Conservation (phyloP, 805 yeast species). For the Teunomyces atbi region DNA sequence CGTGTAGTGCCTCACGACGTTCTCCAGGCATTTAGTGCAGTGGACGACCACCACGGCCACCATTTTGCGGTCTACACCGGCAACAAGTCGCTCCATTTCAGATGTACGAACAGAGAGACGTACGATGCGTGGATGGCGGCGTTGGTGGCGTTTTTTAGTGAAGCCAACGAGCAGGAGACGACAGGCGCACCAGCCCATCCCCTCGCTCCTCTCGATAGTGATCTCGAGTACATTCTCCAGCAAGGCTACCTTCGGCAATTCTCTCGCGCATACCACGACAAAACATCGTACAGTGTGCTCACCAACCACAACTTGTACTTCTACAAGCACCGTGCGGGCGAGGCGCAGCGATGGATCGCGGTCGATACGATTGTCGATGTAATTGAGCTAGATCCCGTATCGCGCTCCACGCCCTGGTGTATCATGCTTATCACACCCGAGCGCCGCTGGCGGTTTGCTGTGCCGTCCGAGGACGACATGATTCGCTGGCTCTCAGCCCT, state of each 20-base stretch:
- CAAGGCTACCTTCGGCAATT: conserved; percentile 43
- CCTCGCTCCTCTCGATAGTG: conserved; percentile 4
- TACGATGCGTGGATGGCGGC: conserved; percentile 17
- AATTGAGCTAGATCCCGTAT: conserved; percentile 49
- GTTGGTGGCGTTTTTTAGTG: conserved; percentile 6
- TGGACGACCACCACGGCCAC: conserved; percentile 13
- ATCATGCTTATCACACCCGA: conserved; percentile 45
- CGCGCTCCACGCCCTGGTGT: conserved; percentile 44
- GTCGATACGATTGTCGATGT: conserved; percentile 41
- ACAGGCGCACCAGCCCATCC: neutral
- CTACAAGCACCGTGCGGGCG: conserved; percentile 29
- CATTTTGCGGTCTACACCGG: conserved; percentile 25
- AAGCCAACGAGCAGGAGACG: conserved; percentile 9
- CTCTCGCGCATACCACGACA: conserved; percentile 46
- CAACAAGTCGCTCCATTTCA: conserved; percentile 20
- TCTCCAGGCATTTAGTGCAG: conserved; percentile 18
- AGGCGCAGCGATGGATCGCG: conserved; percentile 29
- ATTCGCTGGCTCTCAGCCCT: conserved; percentile 49
- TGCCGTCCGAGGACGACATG: conserved; percentile 44
- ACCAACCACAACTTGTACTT: conserved; percentile 41
- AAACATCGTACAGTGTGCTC: conserved; percentile 39
- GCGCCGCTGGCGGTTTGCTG: conserved; percentile 42
- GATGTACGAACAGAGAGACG: conserved; percentile 9
- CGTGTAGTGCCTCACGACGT: conserved; percentile 26
- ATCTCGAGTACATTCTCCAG: conserved; percentile 27